phyloP scores from a whole-genome alignment of 306 rosid genomes.

The Ammopiptanthus mongolicus region DNA sequence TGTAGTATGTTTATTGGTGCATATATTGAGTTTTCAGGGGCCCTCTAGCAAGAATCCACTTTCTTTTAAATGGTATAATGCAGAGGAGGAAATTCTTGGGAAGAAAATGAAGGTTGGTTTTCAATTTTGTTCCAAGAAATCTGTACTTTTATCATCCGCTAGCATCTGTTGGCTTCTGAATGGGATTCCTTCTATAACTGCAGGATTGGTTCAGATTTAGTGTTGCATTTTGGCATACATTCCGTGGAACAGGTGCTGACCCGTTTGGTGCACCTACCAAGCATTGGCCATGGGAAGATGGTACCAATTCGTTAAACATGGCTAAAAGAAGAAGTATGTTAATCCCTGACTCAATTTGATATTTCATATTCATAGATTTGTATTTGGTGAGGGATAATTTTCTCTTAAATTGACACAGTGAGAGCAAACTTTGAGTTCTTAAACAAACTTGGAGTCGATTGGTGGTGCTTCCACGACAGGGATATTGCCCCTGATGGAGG shows the following conservation, averaged over 20 bases:
- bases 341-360: not conserved
- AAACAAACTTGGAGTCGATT: constrained; percentile 61
- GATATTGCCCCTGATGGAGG: constrained; percentile 71
- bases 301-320: constrained; percentile 84
- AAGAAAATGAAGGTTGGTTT: constrained; percentile 90
- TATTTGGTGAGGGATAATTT: not conserved
- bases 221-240: constrained; percentile 98
- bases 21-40: constrained; percentile 45
- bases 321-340: constrained; percentile 88
- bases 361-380: not conserved
- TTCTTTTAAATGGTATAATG: constrained; percentile 80
- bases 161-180: constrained; percentile 15
- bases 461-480: constrained; percentile 78
- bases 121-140: constrained; percentile 2
- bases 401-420: constrained; percentile 38
- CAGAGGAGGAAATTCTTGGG: constrained; percentile 80
- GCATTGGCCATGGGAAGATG: constrained; percentile 97
- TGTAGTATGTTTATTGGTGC: not conserved
- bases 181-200: not conserved
- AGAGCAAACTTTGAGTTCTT: constrained; percentile 73
- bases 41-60: constrained; percentile 81
- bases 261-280: constrained; percentile 92
- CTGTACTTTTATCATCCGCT: not conserved
- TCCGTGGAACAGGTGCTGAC: constrained; percentile 88
- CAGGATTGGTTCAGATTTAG: constrained; percentile 98